These are phyloP conservation scores for Quercus tomentella DNA, from an alignment of 331 rosid genomes.

Conservation along the genomic window DNA sequence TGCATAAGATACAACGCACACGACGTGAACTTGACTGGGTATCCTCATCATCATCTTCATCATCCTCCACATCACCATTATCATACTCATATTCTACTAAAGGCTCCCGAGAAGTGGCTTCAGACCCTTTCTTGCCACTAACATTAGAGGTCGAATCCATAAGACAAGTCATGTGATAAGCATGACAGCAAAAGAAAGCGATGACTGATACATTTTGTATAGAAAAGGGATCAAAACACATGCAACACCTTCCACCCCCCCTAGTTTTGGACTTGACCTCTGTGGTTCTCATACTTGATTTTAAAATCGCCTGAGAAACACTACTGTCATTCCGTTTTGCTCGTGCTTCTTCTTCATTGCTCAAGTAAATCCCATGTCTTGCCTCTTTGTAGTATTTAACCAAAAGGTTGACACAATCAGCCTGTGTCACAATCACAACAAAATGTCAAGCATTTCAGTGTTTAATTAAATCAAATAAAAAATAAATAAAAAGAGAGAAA, in stretches of 20 bases:
- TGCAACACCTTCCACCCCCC: constrained; percentile 98
- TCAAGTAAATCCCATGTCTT: constrained; percentile 69
- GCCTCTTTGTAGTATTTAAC: constrained; percentile 85
- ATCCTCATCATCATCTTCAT: constrained; percentile 23
- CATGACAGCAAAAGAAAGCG: constrained; percentile 95
- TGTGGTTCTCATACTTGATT: not conserved
- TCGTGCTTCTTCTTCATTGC: constrained; percentile 65
- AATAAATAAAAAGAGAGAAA: too few relatives aligned
- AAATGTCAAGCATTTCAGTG: constrained; percentile 8
- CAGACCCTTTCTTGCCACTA: constrained; percentile 38
- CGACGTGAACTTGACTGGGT: constrained; percentile 40
- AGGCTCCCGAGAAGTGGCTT: constrained; percentile 26
- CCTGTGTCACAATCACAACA: constrained; percentile 46
- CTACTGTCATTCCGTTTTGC: constrained; percentile 44
- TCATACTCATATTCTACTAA: constrained; percentile 34
- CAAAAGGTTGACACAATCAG: constrained; percentile 83
- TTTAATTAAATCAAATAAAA: not conserved
- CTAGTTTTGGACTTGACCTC: constrained; percentile 2
- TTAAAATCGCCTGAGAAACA: constrained; percentile 32
- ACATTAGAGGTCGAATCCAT: constrained; percentile 65
- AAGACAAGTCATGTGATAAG: constrained; percentile 83
- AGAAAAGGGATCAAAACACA: constrained; percentile 89
- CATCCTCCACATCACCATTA: constrained; percentile 50
- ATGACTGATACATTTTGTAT: constrained; percentile 77
- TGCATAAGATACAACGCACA: constrained; percentile 94